A percentile compares a stretch with the other conserved stretches of the same genome.
These are phyloP conservation scores for Eucalyptus rudis DNA, from an alignment of 345 rosid genomes.

Conservation along the genomic window DNA sequence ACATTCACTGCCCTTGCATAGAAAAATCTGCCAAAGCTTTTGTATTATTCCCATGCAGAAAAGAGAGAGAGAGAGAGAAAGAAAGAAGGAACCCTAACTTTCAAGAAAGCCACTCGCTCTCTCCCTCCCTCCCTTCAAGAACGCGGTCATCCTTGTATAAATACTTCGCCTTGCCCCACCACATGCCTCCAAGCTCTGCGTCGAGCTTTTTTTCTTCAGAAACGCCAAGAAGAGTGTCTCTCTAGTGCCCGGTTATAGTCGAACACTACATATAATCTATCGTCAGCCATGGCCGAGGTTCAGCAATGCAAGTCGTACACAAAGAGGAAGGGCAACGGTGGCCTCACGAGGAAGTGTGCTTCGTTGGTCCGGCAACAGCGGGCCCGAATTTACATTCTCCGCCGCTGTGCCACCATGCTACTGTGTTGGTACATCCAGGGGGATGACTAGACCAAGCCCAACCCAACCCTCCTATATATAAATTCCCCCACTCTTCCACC, in stretches of 20 bases:
- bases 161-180: neutral
- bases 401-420: slow-evolving; percentile 37
- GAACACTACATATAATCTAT: neutral
- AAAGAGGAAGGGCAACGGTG: slow-evolving; percentile 5
- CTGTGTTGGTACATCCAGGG: slow-evolving; percentile 35
- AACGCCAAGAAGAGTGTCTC: neutral
- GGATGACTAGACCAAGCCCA: slow-evolving; percentile 11
- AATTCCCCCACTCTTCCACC: neutral
- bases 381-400: slow-evolving; percentile 22
- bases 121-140: neutral
- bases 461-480: neutral
- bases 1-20: slow-evolving; percentile 19
- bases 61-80: neutral
- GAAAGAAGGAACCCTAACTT: neutral
- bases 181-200: slow-evolving; percentile 23
- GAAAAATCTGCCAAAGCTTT: neutral
- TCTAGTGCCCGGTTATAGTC: neutral
- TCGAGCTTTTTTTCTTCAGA: slow-evolving; percentile 20
- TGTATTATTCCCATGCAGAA: neutral
- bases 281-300: neutral
- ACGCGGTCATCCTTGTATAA: slow-evolving; percentile 7
- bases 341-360: slow-evolving; percentile 21
- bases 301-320: neutral
- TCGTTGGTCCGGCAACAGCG: slow-evolving; percentile 23
- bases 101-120: neutral